Conservation (phyloP, 176 grass and related monocot genomes). For the Phyllostachys edulis region DNA sequence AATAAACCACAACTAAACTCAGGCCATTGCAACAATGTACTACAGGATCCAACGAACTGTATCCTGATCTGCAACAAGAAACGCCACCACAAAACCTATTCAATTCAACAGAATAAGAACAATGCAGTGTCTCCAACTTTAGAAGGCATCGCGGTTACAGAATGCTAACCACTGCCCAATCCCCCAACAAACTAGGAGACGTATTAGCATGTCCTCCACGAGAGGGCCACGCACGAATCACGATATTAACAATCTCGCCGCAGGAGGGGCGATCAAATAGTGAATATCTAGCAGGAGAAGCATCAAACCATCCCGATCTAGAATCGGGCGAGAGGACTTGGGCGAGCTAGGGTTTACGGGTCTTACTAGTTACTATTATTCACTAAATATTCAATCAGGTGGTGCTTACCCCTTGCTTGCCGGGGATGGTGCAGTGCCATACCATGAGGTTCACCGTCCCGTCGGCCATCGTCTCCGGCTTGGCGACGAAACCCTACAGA, state of each 20-base stretch:
- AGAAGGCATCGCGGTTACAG: neutral
- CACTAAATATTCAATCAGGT: neutral
- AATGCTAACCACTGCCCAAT: neutral
- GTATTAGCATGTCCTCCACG: neutral
- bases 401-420: constrained; percentile 84
- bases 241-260: neutral
- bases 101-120: neutral
- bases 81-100: neutral
- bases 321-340: neutral
- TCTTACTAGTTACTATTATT: neutral
- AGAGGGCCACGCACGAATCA: neutral
- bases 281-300: neutral
- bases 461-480: constrained; percentile 74
- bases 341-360: neutral
- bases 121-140: neutral
- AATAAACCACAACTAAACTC: neutral
- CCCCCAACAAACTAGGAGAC: neutral
- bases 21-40: neutral
- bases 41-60: neutral
- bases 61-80: neutral
- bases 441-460: constrained; percentile 82
- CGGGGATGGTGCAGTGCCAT: constrained; percentile 92
- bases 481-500: constrained; percentile 83
- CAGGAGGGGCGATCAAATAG: constrained; percentile 19
- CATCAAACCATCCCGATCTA: neutral